Base-by-base conservation (phyloP, 192 early-diverging fungal genomes). In the Dissophora ornata region DNA sequence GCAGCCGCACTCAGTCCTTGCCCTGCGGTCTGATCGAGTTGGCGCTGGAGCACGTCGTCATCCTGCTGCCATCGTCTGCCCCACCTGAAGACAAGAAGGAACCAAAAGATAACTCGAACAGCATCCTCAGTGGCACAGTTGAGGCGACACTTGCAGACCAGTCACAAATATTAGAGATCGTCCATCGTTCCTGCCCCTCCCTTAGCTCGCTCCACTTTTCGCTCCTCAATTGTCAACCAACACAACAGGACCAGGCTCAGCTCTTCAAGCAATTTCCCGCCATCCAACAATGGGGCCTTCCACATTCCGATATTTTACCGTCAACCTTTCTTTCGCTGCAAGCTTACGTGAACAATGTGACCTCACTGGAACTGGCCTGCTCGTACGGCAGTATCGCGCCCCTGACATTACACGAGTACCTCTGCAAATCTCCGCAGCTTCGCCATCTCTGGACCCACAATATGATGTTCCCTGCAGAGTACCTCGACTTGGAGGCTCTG, bases 391-490 rank as follows among this genome's bases (percentile, higher is more conserved):
- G 28, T 10, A 8, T 65, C 7, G 36, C 51, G 6, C 51, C 62
- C 6, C n/a, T 54, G 62, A 33, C 62, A 5, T n/a, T 65, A 29
- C 62, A 65, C 28, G 51, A 54, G 22, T 65, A 65, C 49, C 62
- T 65, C 18, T 65, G 62, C 40, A 21, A 41, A 18, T 40, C 62
- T 16, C 51, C 62, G 19, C 62, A 45, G n/a, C 41, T 65, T 9
- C 62, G 52, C n/a, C 38, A 55, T 16, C 41, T 65, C 28, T 42
- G 47, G 29, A 65, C 25, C 18, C 29, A 65, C 51, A 54, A 45
- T 9, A 54, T 65, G 50, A 3, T 54, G 3, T 65, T 38, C 62
- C 62, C 62, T 32, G 52, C 52, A 11, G 62, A 65, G 32, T 65
- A 65, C 41, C 34, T 65, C 51, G 62, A 65, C 30, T 21, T 65